Evolutionary conservation across 768 basidiomycete genomes (phyloP), one percentile per base, ranked within the genome.

Genomic region (Sarcodon aspratus): DNA sequence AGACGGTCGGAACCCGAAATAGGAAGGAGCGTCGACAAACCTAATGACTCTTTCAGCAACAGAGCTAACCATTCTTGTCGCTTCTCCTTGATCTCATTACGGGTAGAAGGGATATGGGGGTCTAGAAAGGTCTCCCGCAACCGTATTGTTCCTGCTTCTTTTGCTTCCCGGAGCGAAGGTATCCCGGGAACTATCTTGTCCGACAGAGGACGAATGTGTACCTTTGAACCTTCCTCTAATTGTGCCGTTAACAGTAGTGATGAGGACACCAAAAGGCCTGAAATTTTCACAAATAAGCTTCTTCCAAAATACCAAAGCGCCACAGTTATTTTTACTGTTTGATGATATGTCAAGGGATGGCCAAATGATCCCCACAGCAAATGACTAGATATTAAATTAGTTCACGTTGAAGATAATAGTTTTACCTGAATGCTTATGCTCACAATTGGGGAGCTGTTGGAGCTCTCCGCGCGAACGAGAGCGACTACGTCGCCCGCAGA

Each of bases 291-390:
- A 46, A 27, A 27, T 27, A 5, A 27, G 21, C 21, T 2, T 27
- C 5, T 27, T 27, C 21, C 21, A 27, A 27, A 27, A 5, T 27
- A 27, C 5, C 21, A 27, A 27, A 27, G n/a, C 21, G 21, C 21
- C 21, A 27, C 21, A 27, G 21, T 27, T 2, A 3, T 27, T 27
- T 79, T 58, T 61, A 84, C 87, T 67, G 52, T 79, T 74, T 46
- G 70, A 71, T 27, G 77, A 59, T 48, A 81, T 48, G 7, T 85
- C 82, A 42, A 72, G 57, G 36, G 81, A 83, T n/a, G 86, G 85
- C 87, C 87, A 90, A 55, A 76, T 73, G 43, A 80, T 66, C 6
- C 87, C 88, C 47, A 88, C 68, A 10, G 80, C 76, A 61, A 81
- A 80, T 40, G 70, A 63, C 82, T 84, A 50, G 37, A 44, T 33